Evolutionary conservation across 352 stramenopile species (phyloP), one percentile per base, ranked within the genome.

Genomic region (Phytophthora sp.): DNA sequence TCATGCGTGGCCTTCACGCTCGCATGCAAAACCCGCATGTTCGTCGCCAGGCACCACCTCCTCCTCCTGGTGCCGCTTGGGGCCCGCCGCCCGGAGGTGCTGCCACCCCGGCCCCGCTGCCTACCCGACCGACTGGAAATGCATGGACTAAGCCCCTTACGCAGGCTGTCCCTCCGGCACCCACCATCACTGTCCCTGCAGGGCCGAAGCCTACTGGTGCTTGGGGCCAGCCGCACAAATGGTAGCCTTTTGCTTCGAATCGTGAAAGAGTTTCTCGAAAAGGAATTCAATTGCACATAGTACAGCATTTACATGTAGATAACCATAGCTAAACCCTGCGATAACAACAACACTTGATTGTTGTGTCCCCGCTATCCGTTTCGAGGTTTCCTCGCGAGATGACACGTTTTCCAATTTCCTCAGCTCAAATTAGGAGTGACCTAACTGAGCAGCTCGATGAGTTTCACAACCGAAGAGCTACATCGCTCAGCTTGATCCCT

Each of bases 171-270:
- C n/a, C 46, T 16, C 33, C 49, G 4, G 42, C 59, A 13, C 27
- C 64, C 24, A 44, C 6, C 30, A 35, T 46, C 20, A 30, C 51
- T 51, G 42, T 51, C 16, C 50, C 57, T 16, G 53, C 41, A 15
- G 61, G 45, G 41, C 52, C 50, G 23, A 65, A 71, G 20, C 39
- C 67, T 18, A 57, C 63, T 1, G 78, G 76, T n/a, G 82, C 77
- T 7, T 93, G 84, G 84, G 66, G 52, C n/a, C 76, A 85, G 65
- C 82, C 80, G 16, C 82, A 84, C 75, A 89, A 90, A 74, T 91
- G 73, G 73, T 77, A 74, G 36, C 31, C 35, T 20, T 44, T 55
- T 11, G 36, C 27, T 16, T 21, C 54, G 18, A 4, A 36, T 13
- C 7, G 2, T 12, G 29, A 33, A 7, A 11, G 29, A 33, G 36